Conservation (phyloP, 139 green algal species). For the Ostreobium quekettii region DNA sequence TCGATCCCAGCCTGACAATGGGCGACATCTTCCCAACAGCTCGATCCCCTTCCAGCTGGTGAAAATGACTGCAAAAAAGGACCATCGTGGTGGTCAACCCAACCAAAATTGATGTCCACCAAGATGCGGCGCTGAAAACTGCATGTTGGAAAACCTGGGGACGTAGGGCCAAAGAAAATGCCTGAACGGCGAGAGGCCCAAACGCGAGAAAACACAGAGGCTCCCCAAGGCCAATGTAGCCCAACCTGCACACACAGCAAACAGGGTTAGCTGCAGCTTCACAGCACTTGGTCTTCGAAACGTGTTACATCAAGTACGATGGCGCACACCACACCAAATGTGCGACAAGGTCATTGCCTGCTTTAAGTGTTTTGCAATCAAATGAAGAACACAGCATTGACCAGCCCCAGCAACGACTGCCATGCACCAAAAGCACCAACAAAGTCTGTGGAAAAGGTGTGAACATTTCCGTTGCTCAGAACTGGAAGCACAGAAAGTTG, state of each 20-base stretch:
- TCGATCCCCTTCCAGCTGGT: conserved; percentile 77
- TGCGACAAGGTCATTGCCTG: too few species aligned
- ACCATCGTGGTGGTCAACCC: conserved; percentile 82
- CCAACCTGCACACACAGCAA: conserved; percentile 44
- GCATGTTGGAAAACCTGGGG: conserved; percentile 4
- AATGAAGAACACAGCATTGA: too few species aligned
- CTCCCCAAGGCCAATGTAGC: conserved; percentile 95
- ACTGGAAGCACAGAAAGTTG: too few species aligned
- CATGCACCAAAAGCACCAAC: too few species aligned
- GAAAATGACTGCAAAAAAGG: conserved; percentile 93
- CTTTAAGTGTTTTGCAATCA: too few species aligned
- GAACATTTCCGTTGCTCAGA: too few species aligned
- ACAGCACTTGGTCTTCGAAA: too few species aligned
- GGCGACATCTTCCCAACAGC: conserved; percentile 76
- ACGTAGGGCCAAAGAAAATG: conserved; percentile 83
- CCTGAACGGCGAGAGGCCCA: conserved; percentile 77
- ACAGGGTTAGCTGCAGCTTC: too few species aligned
- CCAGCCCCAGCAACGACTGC: too few species aligned
- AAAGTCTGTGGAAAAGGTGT: too few species aligned
- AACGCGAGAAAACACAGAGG: conserved; percentile 95
- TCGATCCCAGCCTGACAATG: conserved; percentile 65
- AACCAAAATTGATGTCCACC: conserved; percentile 41
- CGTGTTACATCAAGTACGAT: too few species aligned
- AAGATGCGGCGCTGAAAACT: conserved; percentile 1
- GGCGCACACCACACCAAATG: too few species aligned